phyloP scores from a whole-genome alignment of 2,329 filamentous ascomycete genomes.

The Diaporthe sp. region DNA sequence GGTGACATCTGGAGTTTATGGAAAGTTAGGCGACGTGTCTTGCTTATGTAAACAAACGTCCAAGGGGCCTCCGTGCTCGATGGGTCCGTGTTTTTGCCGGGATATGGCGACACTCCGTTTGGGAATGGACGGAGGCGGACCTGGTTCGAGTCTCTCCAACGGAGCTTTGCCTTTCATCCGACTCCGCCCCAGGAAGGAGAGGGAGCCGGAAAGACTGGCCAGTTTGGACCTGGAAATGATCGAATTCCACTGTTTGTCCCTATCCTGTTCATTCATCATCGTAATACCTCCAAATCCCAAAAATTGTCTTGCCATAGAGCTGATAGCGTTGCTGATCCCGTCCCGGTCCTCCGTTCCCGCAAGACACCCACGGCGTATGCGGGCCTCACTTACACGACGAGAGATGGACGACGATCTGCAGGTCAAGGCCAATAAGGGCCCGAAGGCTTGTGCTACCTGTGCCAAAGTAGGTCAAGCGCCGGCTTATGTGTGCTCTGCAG shows the following conservation, averaged over 20 bases:
- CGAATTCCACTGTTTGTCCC: background rate
- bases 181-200: slow-evolving; percentile 1
- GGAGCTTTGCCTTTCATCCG: background rate
- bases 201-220: background rate
- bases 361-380: background rate
- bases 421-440: slow-evolving; percentile 53
- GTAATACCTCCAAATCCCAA: too few species aligned
- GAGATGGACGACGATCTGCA: slow-evolving; percentile 35
- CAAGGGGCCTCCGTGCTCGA: background rate
- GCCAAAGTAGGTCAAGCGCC: slow-evolving; percentile 52
- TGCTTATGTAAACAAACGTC: background rate
- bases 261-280: background rate
- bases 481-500: too few species aligned
- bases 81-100: background rate
- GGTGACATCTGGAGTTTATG: too few species aligned
- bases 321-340: background rate
- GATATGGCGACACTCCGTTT: background rate
- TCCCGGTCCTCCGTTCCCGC: background rate
- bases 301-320: background rate
- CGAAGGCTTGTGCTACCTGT: slow-evolving; percentile 65
- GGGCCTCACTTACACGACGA: slow-evolving; percentile 13
- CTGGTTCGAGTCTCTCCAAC: background rate
- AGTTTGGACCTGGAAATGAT: background rate
- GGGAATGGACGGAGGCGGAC: slow-evolving; percentile 5
- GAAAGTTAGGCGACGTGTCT: background rate